Evolutionary conservation across 306 rosid species (phyloP), one percentile per base, ranked within the genome.

Genomic region (Canavalia gladiata): DNA sequence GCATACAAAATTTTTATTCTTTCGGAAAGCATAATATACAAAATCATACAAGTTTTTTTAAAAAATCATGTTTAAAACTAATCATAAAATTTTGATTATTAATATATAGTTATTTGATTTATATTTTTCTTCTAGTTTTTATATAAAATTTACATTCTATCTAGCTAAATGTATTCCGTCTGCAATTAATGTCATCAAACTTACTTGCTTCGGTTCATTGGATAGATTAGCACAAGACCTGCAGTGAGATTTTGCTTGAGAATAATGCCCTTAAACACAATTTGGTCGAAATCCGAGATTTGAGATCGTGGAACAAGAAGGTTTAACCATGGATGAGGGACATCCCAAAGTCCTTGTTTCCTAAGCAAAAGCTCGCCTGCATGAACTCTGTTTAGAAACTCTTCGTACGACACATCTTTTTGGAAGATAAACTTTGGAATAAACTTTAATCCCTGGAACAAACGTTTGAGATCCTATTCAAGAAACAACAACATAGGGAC

Each of bases 301-400:
- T 81, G 80, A 51, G 99, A 96, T 80, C 84, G 77, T 2, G 99
- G 98, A 41, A 96, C 72, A 69, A 96, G 92, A 45, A 96, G 76
- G 84, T 93, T 90, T 31, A 96, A 2, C 98, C 99, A 96, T 28
- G 99, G 99, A 85, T 96, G 99, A 62, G 98, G 87, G 9, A 89
- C 65, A 0, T 93, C 91, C 99, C 99, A 93, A 0, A 86, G 79
- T 18, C 97, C 98, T 66, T 84, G 63, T 30, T 84, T 3, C 18
- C 87, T 81, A 29, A 92, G 89, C 0, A 8, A 3, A 45, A 81
- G 51, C 87, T 96, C 97, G 33, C 84, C 92, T 0, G 1, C 0
- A 18, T 52, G 89, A 42, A 96, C 97, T 78, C 99, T 84, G 74
- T 93, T 71, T 2, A 93, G 75, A 84, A 96, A 96, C 25, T 90